phyloP scores from a whole-genome alignment of 441 rosid genomes.

The California macrophylla region DNA sequence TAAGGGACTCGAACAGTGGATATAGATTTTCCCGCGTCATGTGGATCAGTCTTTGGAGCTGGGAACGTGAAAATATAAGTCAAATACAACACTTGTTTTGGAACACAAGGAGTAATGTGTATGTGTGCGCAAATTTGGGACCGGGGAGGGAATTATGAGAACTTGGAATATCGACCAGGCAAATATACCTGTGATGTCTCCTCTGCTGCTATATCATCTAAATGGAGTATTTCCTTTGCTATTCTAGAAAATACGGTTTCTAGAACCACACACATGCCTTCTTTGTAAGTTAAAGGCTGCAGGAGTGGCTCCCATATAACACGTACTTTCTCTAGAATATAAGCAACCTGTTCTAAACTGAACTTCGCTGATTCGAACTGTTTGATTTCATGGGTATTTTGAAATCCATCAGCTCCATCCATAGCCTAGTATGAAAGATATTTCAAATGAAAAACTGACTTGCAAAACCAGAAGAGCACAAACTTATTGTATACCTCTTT shows the following conservation, averaged over 20 bases:
- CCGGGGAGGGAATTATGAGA: neutral
- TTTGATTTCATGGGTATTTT: conserved; percentile 74
- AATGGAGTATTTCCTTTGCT: conserved; percentile 59
- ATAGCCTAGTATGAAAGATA: conserved; percentile 44
- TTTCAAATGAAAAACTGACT: neutral
- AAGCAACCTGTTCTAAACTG: conserved; percentile 80
- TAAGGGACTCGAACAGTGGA: conserved; percentile 54
- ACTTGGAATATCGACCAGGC: neutral
- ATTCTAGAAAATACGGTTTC: conserved; percentile 77
- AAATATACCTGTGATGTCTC: conserved; percentile 76
- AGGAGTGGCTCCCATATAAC: conserved; percentile 88
- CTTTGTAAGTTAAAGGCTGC: conserved; percentile 65
- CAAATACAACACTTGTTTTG: no score
- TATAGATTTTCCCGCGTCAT: conserved; percentile 66
- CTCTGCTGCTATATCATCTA: conserved; percentile 97
- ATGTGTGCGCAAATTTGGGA: no score
- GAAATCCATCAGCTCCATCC: conserved; percentile 86
- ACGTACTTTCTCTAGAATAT: conserved; percentile 82
- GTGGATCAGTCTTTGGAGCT: conserved; percentile 77
- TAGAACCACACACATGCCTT: conserved; percentile 71
- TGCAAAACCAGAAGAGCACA: neutral
- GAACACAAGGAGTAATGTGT: no score
- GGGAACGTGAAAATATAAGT: conserved; percentile 16
- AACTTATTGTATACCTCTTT: conserved; percentile 44
- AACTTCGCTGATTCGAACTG: conserved; percentile 83